A percentile compares a stretch with the other conserved stretches of the same genome.
These are phyloP conservation scores for Penicillium rolfsii DNA, from an alignment of 2,329 filamentous ascomycete species.

Conservation along the genomic window DNA sequence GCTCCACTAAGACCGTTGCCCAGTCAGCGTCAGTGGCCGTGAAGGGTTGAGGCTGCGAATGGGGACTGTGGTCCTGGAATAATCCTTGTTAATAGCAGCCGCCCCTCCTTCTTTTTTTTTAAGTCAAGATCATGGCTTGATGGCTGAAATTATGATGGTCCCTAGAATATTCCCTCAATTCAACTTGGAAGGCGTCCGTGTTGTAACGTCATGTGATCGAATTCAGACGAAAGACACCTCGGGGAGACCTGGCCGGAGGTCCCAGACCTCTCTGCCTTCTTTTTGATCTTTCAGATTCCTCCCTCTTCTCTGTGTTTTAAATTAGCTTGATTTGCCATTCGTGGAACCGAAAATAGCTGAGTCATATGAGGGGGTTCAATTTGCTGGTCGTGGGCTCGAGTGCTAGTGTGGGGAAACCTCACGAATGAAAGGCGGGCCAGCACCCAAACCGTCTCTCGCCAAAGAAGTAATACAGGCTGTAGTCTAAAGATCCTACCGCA, in stretches of 20 bases:
- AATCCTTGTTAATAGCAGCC: constrained; percentile 1
- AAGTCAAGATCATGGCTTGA: neutral
- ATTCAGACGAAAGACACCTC: neutral
- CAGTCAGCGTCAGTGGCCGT: neutral
- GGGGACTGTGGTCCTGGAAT: constrained; percentile 2
- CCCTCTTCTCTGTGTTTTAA: neutral
- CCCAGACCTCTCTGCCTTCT: neutral
- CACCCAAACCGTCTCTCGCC: constrained; percentile 1
- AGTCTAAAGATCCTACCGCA: constrained; percentile 7
- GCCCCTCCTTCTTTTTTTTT: neutral
- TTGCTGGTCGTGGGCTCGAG: constrained; percentile 11
- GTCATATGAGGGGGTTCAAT: constrained; percentile 17
- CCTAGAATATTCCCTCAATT: constrained; percentile 2
- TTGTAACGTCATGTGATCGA: constrained; percentile 11
- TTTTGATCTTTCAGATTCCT: neutral
- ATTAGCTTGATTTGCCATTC: neutral
- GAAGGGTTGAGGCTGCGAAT: neutral
- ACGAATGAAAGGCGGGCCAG: constrained; percentile 21
- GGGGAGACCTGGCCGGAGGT: constrained; percentile 1
- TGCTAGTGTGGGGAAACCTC: constrained; percentile 29
- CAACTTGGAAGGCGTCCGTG: neutral
- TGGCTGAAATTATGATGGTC: constrained; percentile 2
- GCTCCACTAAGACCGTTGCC: constrained; percentile 5
- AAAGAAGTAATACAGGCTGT: neutral
- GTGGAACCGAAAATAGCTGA: constrained; percentile 5